phyloP scores from a whole-genome alignment of 306 rosid species.

The Cicer chorassanicum region DNA sequence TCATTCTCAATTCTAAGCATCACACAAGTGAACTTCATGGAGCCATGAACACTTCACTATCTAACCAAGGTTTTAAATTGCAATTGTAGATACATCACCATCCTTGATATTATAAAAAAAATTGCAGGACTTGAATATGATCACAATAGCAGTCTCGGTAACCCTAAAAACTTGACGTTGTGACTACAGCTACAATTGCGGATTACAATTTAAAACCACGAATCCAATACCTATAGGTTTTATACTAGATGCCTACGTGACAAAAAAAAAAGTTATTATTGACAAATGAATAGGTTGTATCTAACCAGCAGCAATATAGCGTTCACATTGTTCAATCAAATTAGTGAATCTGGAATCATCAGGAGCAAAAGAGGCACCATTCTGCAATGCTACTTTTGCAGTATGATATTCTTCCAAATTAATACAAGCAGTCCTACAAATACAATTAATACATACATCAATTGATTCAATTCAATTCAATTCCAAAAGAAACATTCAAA shows the following conservation, averaged over 20 bases:
- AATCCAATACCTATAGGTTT: not conserved
- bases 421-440: conserved; percentile 74
- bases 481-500: not conserved
- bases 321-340: conserved; percentile 73
- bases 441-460: not conserved
- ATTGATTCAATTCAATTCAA: not conserved
- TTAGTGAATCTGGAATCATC: conserved; percentile 66
- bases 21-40: not conserved
- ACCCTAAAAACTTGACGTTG: not conserved
- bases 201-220: not conserved
- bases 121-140: not conserved
- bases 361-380: conserved; percentile 67
- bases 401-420: conserved; percentile 83
- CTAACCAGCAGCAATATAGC: conserved; percentile 70
- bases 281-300: not conserved
- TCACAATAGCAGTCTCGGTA: not conserved
- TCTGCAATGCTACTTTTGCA: conserved; percentile 82
- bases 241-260: not conserved
- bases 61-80: not conserved
- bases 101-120: not conserved
- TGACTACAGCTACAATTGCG: not conserved
- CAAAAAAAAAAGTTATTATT: too few relatives aligned
- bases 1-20: not conserved
- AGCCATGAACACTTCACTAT: not conserved
- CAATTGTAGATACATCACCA: not conserved